Percentiles rank a stretch among this genome's conserved stretches.
Evolutionary conservation across 768 basidiomycete species (phyloP).

Genomic region (Calocybe indica): DNA sequence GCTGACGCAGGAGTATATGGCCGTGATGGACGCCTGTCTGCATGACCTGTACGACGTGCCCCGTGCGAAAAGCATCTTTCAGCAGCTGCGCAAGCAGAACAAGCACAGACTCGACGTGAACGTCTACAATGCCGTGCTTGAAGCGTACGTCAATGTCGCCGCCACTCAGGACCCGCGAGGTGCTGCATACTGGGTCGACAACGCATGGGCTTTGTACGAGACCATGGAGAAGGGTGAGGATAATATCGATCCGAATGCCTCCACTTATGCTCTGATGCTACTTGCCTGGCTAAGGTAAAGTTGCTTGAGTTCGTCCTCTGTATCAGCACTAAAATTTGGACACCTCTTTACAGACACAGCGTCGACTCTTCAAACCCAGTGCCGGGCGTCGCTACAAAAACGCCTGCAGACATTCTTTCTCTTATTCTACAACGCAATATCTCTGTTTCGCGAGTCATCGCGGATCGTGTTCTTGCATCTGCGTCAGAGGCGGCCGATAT

Average conservation of each 20-base stretch:
- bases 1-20: conserved; percentile 58
- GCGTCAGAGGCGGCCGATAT: conserved; percentile 51
- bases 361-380: conserved; percentile 27
- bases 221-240: conserved; percentile 46
- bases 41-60: conserved; percentile 69
- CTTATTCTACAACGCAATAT: conserved; percentile 45
- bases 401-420: conserved; percentile 32
- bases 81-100: conserved; percentile 40
- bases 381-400: conserved; percentile 9
- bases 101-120: conserved; percentile 32
- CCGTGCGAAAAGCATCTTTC: conserved; percentile 72
- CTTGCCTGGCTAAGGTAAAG: conserved; percentile 48
- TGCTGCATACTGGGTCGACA: conserved; percentile 51
- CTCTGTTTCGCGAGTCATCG: conserved; percentile 43
- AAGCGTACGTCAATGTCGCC: conserved; percentile 60
- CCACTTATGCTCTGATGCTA: conserved; percentile 69
- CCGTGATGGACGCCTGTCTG: conserved; percentile 82
- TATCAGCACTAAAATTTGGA: neutral
- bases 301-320: neutral
- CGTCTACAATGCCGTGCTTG: conserved; percentile 64
- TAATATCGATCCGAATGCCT: conserved; percentile 40
- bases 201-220: conserved; percentile 56
- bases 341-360: conserved; percentile 14
- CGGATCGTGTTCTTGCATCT: conserved; percentile 49
- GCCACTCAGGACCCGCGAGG: conserved; percentile 35